Evolutionary conservation across 306 rosid genomes (phyloP).

Genomic region (Acacia acuminata): DNA sequence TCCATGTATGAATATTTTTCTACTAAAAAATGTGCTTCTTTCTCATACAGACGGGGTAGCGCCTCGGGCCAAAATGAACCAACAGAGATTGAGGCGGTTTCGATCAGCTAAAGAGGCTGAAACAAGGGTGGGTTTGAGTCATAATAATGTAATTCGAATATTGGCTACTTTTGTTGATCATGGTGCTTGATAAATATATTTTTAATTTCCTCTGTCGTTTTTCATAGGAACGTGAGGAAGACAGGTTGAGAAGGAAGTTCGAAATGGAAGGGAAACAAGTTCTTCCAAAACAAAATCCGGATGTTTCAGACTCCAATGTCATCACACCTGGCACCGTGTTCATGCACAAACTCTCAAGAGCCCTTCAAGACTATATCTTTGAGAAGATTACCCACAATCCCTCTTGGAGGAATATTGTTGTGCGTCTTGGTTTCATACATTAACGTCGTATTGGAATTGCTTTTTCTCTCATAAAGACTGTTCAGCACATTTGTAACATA

Average conservation of each 20-base stretch:
- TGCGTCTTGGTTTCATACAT: not conserved
- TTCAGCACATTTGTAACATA: not conserved
- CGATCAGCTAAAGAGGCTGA: slow-evolving; percentile 37
- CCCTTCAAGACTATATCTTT: slow-evolving; percentile 37
- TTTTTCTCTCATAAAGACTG: not conserved
- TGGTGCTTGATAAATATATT: not conserved
- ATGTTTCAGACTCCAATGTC: slow-evolving; percentile 45
- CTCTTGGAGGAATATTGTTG: slow-evolving; percentile 50
- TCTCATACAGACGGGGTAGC: slow-evolving; percentile 60
- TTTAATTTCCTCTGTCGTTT: not conserved
- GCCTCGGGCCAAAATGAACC: slow-evolving; percentile 75
- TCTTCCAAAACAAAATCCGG: slow-evolving; percentile 32
- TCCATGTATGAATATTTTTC: not conserved
- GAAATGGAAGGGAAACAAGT: slow-evolving; percentile 56
- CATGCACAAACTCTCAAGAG: slow-evolving; percentile 52
- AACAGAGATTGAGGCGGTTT: slow-evolving; percentile 54
- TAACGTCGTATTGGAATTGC: not conserved
- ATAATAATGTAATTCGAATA: not conserved
- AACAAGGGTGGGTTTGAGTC: slow-evolving; percentile 12
- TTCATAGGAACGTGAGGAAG: slow-evolving; percentile 53
- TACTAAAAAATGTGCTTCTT: not conserved
- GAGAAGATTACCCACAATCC: slow-evolving; percentile 28
- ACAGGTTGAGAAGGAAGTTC: slow-evolving; percentile 30
- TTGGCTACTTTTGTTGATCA: not conserved
- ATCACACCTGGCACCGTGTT: slow-evolving; percentile 70